Evolutionary conservation across 1,284 basidiomycete genomes (phyloP).

Genomic region (Omphalotus olearius): DNA sequence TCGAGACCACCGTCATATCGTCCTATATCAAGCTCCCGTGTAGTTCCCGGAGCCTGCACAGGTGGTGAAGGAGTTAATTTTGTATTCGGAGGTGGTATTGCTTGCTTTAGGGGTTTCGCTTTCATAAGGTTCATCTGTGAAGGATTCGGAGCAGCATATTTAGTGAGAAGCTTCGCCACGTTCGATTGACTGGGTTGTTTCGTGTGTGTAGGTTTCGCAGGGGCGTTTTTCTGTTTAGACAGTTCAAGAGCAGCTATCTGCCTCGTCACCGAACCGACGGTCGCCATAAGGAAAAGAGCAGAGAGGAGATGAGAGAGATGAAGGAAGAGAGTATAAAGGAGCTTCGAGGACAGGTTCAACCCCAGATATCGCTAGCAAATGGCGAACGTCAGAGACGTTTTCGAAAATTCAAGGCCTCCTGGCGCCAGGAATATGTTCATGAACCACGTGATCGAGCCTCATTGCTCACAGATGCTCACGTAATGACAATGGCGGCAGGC

Average conservation of each 20-base stretch:
- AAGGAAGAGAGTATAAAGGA: neutral
- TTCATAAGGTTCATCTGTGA: neutral
- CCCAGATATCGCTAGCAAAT: no score
- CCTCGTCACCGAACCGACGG: conserved; percentile 20
- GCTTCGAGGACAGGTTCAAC: neutral
- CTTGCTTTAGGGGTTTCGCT: conserved; percentile 2
- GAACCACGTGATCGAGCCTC: conserved; percentile 2
- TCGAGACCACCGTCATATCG: conserved; percentile 86
- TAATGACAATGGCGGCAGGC: no score
- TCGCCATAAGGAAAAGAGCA: conserved; percentile 13
- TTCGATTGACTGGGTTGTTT: conserved; percentile 20
- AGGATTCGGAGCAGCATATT: conserved; percentile 55
- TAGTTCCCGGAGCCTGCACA: conserved; percentile 8
- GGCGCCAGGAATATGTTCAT: neutral
- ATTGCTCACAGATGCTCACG: no score
- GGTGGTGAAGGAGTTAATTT: conserved; percentile 23
- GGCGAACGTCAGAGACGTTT: no score
- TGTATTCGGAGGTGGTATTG: conserved; percentile 34
- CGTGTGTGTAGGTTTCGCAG: conserved; percentile 14
- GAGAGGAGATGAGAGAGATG: neutral
- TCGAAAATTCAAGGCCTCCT: neutral
- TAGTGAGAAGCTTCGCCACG: conserved; percentile 61
- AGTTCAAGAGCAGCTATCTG: conserved; percentile 20
- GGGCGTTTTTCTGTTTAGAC: conserved; percentile 11
- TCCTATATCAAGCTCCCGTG: conserved; percentile 62